Base-by-base conservation (phyloP, 2,329 filamentous ascomycete genomes). In the Ceratocystiopsis sp. region DNA sequence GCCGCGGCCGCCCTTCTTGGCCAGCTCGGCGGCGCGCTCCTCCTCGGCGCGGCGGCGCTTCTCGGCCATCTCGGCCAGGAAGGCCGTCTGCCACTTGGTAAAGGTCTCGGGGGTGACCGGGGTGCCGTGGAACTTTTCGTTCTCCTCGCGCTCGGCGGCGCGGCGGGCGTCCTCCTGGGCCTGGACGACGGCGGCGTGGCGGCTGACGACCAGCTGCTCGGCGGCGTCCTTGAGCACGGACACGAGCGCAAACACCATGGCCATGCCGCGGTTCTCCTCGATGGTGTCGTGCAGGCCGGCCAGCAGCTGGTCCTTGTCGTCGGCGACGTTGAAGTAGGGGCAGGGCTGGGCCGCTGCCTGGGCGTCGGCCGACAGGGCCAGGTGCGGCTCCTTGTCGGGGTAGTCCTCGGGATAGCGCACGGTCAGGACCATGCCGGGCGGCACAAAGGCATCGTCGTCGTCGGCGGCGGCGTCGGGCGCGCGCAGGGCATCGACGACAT, bases 171-270 rank as follows among this genome's bases (percentile, higher is more conserved):
- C 73, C 50, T 80, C 75, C 3, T 66, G 63, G 37, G 55, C 68
- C 54, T 75, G 71, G 9, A 70, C 71, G 2, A 68, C 72, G 10
- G 68, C 80, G 45, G 75, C 74, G 54, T 78, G 75, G 38, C 91
- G 78, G 49, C 85, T 77, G 15, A 70, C 62, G 51, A 96, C 77
- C 46, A 98, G 71, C 52, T 78, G 71, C 65, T 98, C 91, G n/a
- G 87, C 89, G 42, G 74, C 71, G 46, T 98, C 91, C 58, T 95
- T 96, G 47, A 98, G 65, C 0, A 81, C 76, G 14, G 82, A 84
- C 43, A 93, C 81, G 19, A 98, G 66, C 0, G 89, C 85, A 62
- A 96, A 98, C 1, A 98, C 67, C 91, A 98, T 98, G 44, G 86
- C 84, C 80, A 96, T 96, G 49, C 91, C 91, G 46, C 96, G 64